A percentile compares a stretch with the other conserved stretches of the same genome.
Evolutionary conservation across 2,329 filamentous ascomycete species (phyloP).

Genomic region (Epichloe coenophiala): DNA sequence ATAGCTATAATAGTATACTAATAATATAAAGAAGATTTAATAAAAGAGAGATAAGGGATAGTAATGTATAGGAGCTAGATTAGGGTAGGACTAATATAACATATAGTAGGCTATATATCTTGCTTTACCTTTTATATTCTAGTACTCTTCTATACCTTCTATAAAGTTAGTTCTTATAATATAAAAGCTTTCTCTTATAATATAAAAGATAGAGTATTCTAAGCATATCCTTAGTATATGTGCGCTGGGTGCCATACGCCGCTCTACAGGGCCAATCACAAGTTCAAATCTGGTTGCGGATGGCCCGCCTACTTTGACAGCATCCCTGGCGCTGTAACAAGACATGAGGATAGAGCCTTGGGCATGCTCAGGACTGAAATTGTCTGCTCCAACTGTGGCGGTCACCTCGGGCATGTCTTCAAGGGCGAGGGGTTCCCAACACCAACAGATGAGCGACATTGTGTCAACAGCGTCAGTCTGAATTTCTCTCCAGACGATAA

Average conservation of each 20-base stretch:
- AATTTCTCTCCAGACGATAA: conserved; percentile 62
- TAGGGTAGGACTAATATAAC: too few relatives aligned
- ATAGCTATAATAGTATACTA: too few relatives aligned
- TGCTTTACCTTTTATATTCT: too few relatives aligned
- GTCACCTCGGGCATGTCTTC: conserved; percentile 88
- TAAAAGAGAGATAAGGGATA: too few relatives aligned
- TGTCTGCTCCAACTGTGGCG: conserved; percentile 86
- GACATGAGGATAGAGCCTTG: conserved; percentile 61
- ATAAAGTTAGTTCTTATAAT: too few relatives aligned
- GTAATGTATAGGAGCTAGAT: too few relatives aligned
- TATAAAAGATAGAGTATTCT: too few relatives aligned
- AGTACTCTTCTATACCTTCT: too few relatives aligned
- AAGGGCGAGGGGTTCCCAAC: conserved; percentile 76
- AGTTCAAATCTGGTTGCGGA: conserved; percentile 92
- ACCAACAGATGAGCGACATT: conserved; percentile 91
- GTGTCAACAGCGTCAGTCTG: conserved; percentile 86
- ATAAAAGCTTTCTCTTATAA: too few relatives aligned
- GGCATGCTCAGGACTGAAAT: conserved; percentile 89
- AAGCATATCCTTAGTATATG: too few relatives aligned
- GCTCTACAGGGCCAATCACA: conserved; percentile 84
- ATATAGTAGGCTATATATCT: too few relatives aligned
- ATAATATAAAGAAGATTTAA: too few relatives aligned
- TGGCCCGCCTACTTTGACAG: conserved; percentile 98
- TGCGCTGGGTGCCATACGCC: conserved; percentile 59
- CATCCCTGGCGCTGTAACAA: conserved; percentile 75